Base-by-base conservation (phyloP, 2,329 filamentous ascomycete species). In the Dothideomycetidae sp. region DNA sequence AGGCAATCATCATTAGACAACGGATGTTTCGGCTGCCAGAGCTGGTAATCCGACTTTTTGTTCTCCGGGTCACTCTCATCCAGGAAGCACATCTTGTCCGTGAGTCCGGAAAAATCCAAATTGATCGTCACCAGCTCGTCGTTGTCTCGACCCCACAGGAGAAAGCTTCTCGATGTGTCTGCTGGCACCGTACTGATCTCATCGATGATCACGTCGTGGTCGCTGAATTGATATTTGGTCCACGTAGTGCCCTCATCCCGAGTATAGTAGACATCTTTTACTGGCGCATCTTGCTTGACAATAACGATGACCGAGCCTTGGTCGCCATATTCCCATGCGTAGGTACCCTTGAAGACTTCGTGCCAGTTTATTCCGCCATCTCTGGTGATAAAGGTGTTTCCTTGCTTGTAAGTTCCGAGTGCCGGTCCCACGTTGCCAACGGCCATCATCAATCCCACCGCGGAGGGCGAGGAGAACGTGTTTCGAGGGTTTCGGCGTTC, bases 251-350 rank as follows among this genome's bases (percentile, higher is more conserved):
- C 90, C 53, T 88, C 80, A 52, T 98, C 79, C 9, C 77, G 64
- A 11, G 82, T 79, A 60, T 90, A 94, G 41, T 73, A 75, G 36
- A 86, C 62, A 1, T 66, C 60, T 45, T 79, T 78, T 3, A 80
- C 84, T 36, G 73, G 67, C 36, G 69, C 70, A 10, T 70, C 67
- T 40, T 84, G 75, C 51, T 80, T 73, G 14, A 88, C 85, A 33
- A 98, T 78, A 29, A 93, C 83, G 44, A 96, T 75, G 49, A 96
- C 79, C 4, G 84, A 90, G 17, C 90, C 90, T 56, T 93, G 84
- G 50, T 98, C 92, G 41, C 90, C 92, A 54, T 84, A 93, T 52
- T 93, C 83, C 84, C 85, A 98, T 51, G 81, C 79, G 67, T 85
- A 93, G 23, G 70, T 72, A 4, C 90, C 92, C 59, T 92, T 86